Percentiles rank a stretch among this genome's conserved stretches.
These are phyloP conservation scores for Tricholoma hemisulphureum DNA, from an alignment of 768 basidiomycete species.

Conservation along the genomic window DNA sequence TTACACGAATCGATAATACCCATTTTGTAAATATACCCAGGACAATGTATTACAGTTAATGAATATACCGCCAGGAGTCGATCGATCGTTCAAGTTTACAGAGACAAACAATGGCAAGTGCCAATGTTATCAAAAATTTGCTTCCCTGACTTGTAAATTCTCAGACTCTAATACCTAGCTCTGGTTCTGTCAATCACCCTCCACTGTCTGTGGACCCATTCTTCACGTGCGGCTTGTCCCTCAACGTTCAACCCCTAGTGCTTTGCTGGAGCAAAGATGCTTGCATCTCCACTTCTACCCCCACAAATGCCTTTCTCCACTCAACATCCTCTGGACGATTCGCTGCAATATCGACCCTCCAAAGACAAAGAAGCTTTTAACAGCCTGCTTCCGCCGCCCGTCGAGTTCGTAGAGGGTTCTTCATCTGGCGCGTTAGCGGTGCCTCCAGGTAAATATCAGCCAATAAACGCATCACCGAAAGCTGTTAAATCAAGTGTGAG, in stretches of 20 bases:
- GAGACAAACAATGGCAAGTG: background rate
- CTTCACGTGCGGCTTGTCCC: background rate
- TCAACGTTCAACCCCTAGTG: conserved; percentile 6
- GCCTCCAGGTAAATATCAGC: conserved; percentile 74
- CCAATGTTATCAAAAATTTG: background rate
- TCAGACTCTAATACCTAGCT: background rate
- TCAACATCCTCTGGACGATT: conserved; percentile 49
- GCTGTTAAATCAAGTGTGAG: conserved; percentile 46
- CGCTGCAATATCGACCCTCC: conserved; percentile 59
- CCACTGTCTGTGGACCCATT: background rate
- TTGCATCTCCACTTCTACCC: conserved; percentile 64
- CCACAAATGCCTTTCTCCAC: conserved; percentile 47
- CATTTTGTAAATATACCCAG: too few species aligned
- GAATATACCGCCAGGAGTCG: too few species aligned
- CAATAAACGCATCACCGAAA: conserved; percentile 71
- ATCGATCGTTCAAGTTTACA: too few species aligned
- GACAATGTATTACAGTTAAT: too few species aligned
- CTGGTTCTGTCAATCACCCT: background rate
- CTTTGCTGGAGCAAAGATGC: conserved; percentile 43
- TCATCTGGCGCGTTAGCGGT: conserved; percentile 73
- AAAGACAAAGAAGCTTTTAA: conserved; percentile 76
- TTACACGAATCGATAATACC: too few species aligned
- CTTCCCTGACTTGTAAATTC: background rate
- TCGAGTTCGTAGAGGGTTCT: conserved; percentile 84
- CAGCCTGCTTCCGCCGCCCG: conserved; percentile 71